Evolutionary conservation across 2,329 filamentous ascomycete species (phyloP), one percentile per base, ranked within the genome.

Genomic region (Phaeophleospora eucalypticola): DNA sequence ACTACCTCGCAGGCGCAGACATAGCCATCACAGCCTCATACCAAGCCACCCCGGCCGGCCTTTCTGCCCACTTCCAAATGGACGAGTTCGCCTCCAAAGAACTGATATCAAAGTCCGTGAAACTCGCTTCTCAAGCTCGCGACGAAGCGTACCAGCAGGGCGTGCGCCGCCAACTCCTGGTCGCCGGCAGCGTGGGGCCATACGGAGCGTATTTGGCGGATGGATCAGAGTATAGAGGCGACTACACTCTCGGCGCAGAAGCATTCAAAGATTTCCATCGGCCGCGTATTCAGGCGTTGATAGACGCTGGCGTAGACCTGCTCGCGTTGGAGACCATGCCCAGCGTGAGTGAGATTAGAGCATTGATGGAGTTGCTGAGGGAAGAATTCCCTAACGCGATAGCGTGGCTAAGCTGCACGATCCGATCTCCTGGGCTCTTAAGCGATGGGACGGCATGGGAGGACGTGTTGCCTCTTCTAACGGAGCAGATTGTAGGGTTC

Each of bases 1-100:
- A 74, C 58, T 75, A 62, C 57, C 53, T 58, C 4, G 65, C 71
- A 9, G 71, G 72, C 29, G 71, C 72, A n/a, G 62, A 71, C 41
- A 59, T 75, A 20, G 71, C 69, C 9, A 75, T 71, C 54, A 75
- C 73, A 24, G 65, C 71, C 4, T 71, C 67, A 12, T 76, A 76
- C 51, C 73, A 76, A 58, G 71, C 73, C 2, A 68, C 68, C n/a
- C 55, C 67, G 4, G 58, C 58, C 2, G 73, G 73, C 4, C 58
- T 76, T 4, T 38, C 52, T 9, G 56, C 70, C 21, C 67, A 74
- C 41, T 57, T 71, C 9, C 51, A 52, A 1, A 34, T 72, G 27
- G 56, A 46, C 27, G 60, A 66, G 33, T 45, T 54, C 2, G 60
- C 67, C 10, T 68, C 68, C 2, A 58, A 56, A n/a, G 50, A 59